A percentile compares a stretch with the other conserved stretches of the same genome.
phyloP scores from a whole-genome alignment of 345 rosid species.

The Rubroshorea leprosula region DNA sequence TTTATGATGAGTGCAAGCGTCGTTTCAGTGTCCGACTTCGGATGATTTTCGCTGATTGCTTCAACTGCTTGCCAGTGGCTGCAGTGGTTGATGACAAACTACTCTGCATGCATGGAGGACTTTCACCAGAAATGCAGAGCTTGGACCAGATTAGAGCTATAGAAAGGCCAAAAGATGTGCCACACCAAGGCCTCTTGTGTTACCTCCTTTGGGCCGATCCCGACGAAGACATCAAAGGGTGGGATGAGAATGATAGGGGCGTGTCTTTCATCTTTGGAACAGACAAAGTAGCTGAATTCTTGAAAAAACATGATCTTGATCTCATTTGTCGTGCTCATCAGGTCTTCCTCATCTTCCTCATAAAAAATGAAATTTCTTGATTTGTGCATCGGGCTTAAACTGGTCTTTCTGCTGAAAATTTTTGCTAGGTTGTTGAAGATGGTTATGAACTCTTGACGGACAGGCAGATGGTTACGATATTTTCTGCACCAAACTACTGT shows the following conservation, averaged over 20 bases:
- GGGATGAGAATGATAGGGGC: conserved; percentile 45
- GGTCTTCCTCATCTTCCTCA: conserved; percentile 11
- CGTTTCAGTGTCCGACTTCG: conserved; percentile 41
- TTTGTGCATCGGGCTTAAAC: no score
- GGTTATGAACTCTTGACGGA: conserved; percentile 41
- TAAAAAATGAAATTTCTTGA: no score
- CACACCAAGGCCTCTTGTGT: conserved; percentile 42
- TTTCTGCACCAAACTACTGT: conserved; percentile 42
- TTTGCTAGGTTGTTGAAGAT: conserved; percentile 35
- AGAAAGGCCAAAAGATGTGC: conserved; percentile 41
- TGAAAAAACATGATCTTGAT: conserved; percentile 37
- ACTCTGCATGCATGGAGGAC: conserved; percentile 41
- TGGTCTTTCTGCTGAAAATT: not conserved
- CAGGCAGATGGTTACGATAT: conserved; percentile 36
- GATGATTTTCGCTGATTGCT: conserved; percentile 40
- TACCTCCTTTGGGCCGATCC: conserved; percentile 49
- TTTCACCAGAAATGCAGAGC: conserved; percentile 35
- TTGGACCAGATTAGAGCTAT: conserved; percentile 34
- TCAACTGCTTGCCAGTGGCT: conserved; percentile 42
- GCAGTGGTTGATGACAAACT: conserved; percentile 38
- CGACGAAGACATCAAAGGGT: conserved; percentile 30
- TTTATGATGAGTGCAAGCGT: conserved; percentile 46
- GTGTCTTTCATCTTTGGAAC: conserved; percentile 39
- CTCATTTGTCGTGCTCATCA: conserved; percentile 41
- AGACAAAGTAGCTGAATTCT: conserved; percentile 37